Percentiles rank a stretch among this genome's conserved stretches.
These are phyloP conservation scores for Nicotiana obtusifolia DNA, from an alignment of 257 asterid genomes.

Conservation along the genomic window DNA sequence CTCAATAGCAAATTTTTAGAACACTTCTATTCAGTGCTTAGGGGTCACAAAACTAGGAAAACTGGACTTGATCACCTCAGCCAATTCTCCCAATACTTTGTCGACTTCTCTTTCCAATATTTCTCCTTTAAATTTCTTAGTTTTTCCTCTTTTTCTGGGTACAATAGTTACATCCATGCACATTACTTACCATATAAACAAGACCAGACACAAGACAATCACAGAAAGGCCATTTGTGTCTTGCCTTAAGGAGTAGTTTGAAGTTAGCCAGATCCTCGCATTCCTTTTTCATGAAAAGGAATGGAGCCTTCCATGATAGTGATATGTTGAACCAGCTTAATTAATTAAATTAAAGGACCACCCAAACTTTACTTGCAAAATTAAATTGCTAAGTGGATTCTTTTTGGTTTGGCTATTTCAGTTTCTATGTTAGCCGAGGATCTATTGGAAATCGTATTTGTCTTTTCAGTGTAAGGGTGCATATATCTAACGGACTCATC, in stretches of 20 bases:
- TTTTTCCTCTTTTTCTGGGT: background rate
- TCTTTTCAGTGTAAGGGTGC: too few species aligned
- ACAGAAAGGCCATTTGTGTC: background rate
- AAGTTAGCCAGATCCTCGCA: background rate
- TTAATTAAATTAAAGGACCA: background rate
- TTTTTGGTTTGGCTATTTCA: background rate
- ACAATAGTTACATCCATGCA: background rate
- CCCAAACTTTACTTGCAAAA: background rate
- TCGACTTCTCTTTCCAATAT: background rate
- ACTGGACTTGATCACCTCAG: too few species aligned
- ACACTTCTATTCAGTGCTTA: too few species aligned
- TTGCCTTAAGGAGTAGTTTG: background rate
- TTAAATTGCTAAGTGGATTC: background rate
- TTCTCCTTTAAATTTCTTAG: background rate
- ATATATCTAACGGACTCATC: too few species aligned
- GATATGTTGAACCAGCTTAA: background rate
- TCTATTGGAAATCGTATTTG: too few species aligned
- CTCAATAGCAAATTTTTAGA: too few species aligned
- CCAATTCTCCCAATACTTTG: background rate
- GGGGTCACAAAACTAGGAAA: too few species aligned
- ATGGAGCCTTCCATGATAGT: background rate
- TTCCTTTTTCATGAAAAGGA: background rate
- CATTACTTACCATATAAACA: background rate
- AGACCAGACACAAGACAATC: background rate
- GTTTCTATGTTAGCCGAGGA: too few species aligned